Percentiles rank a stretch among this genome's conserved stretches.
Evolutionary conservation across 2,329 filamentous ascomycete genomes (phyloP).

Genomic region (Truncatella angustata): DNA sequence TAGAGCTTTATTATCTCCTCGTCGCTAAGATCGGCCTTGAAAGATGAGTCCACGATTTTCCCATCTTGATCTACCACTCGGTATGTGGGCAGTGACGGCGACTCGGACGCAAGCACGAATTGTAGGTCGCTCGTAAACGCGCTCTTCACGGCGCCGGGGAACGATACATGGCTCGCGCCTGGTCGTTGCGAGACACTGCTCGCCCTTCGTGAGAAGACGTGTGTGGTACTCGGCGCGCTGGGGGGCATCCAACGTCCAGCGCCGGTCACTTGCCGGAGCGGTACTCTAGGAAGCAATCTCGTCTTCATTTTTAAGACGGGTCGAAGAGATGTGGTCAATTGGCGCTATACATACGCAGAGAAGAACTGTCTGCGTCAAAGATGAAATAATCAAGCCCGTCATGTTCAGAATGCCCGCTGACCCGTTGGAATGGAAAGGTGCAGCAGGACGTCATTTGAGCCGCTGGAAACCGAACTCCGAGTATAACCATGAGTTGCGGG

Average conservation of each 20-base stretch:
- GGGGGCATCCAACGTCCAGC: slow-evolving; percentile 16
- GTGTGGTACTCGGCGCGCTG: slow-evolving; percentile 15
- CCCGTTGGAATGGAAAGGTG: background rate
- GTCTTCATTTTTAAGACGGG: slow-evolving; percentile 18
- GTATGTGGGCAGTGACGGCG: slow-evolving; percentile 83
- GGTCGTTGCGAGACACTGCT: slow-evolving; percentile 56
- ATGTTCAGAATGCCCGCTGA: background rate
- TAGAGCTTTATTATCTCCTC: slow-evolving; percentile 59
- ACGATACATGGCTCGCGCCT: slow-evolving; percentile 60
- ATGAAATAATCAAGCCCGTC: background rate
- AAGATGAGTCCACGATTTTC: slow-evolving; percentile 71
- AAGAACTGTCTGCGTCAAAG: background rate
- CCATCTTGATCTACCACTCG: slow-evolving; percentile 90
- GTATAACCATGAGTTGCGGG: slow-evolving; percentile 2
- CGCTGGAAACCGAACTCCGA: slow-evolving; percentile 3
- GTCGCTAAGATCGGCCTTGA: slow-evolving; percentile 68
- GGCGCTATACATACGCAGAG: background rate
- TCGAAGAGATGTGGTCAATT: background rate
- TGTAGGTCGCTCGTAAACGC: slow-evolving; percentile 80
- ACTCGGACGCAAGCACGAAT: slow-evolving; percentile 72
- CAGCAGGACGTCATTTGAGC: background rate
- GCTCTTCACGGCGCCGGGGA: slow-evolving; percentile 93
- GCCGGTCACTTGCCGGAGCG: slow-evolving; percentile 18
- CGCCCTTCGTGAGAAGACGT: slow-evolving; percentile 30
- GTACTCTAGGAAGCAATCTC: slow-evolving; percentile 18